These are phyloP conservation scores for Pestalotiopsis sp. DNA, from an alignment of 2,329 filamentous ascomycete species.

Conservation along the genomic window DNA sequence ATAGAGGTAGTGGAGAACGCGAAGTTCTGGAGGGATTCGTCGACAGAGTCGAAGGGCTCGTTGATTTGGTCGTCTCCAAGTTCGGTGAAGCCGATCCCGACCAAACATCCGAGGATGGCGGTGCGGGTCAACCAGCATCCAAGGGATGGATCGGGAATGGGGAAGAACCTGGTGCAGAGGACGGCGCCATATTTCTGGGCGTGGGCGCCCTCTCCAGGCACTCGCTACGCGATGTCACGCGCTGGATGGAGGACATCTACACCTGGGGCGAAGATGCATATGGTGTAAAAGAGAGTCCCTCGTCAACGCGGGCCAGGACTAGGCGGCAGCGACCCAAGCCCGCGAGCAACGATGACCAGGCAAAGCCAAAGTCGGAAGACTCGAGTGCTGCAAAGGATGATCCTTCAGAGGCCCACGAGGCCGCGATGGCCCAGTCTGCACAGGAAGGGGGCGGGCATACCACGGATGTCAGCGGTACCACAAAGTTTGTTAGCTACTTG, in stretches of 20 bases:
- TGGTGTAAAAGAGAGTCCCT: slow-evolving; percentile 78
- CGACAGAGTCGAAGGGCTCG: slow-evolving; percentile 74
- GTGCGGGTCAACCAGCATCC: slow-evolving; percentile 23
- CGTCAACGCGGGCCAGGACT: slow-evolving; percentile 57
- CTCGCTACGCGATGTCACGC: slow-evolving; percentile 71
- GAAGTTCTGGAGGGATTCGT: slow-evolving; percentile 92
- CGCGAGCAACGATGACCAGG: slow-evolving; percentile 8
- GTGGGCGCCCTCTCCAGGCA: slow-evolving; percentile 69
- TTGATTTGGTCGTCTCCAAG: slow-evolving; percentile 84
- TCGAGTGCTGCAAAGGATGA: slow-evolving; percentile 9
- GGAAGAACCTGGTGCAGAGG: slow-evolving; percentile 65
- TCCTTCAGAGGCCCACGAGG: slow-evolving; percentile 7
- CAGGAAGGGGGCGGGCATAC: slow-evolving; percentile 18
- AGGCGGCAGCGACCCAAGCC: slow-evolving; percentile 38
- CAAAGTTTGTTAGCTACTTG: slow-evolving; percentile 63
- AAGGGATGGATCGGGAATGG: slow-evolving; percentile 75
- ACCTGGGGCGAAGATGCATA: slow-evolving; percentile 82
- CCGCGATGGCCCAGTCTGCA: slow-evolving; percentile 8
- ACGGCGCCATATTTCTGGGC: slow-evolving; percentile 86
- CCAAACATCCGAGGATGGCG: slow-evolving; percentile 22
- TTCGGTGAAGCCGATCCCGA: slow-evolving; percentile 58
- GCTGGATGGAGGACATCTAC: slow-evolving; percentile 90
- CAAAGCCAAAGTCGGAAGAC: slow-evolving; percentile 7
- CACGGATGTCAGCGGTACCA: slow-evolving; percentile 41
- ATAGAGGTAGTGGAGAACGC: slow-evolving; percentile 88